Conservation (phyloP, 208 protist genomes). For the Acanthamoeba triangularis region DNA sequence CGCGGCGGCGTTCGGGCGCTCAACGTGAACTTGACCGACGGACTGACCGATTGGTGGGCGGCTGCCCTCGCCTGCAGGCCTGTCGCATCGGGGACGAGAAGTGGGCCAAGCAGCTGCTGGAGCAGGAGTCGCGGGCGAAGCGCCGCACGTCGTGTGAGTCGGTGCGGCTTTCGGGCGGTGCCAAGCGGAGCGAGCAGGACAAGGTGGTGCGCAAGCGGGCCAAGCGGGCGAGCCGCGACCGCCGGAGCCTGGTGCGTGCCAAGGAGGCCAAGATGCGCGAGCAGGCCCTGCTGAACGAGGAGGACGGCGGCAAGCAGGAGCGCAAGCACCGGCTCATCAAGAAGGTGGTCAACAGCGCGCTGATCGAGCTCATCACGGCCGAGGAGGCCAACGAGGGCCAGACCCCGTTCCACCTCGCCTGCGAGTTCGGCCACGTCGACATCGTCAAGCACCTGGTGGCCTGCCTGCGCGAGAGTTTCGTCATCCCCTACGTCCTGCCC, state of each 20-base stretch:
- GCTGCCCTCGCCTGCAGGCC: background rate
- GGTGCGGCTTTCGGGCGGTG: background rate
- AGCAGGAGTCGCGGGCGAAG: background rate
- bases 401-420: background rate
- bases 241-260: background rate
- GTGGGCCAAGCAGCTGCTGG: background rate
- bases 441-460: background rate
- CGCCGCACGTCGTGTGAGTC: background rate
- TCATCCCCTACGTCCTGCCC: background rate
- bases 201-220: background rate
- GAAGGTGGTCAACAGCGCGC: background rate
- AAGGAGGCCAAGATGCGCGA: background rate
- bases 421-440: background rate
- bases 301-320: background rate
- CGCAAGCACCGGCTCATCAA: background rate
- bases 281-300: background rate
- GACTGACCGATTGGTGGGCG: background rate
- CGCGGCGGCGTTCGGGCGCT: too few species aligned
- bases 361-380: background rate
- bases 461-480: background rate
- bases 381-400: constrained; percentile 1
- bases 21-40: background rate
- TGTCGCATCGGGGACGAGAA: background rate
- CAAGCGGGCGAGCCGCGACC: background rate
- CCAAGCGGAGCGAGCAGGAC: background rate